Evolutionary conservation across 345 rosid species (phyloP), one percentile per base, ranked within the genome.

Genomic region (Geranium rotundifolium): DNA sequence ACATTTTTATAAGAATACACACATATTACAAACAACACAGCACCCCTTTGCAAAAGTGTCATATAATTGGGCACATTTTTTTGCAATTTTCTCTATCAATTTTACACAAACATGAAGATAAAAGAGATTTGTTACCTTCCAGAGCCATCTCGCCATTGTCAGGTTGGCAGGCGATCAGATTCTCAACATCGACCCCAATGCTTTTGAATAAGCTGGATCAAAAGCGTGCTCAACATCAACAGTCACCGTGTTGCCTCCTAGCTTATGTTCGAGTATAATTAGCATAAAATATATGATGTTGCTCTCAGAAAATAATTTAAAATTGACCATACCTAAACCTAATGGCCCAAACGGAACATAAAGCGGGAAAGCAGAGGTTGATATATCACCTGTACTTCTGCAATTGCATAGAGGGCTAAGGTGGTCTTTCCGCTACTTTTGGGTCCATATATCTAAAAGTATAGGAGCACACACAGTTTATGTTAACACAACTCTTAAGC

Each of bases 191-290:
- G 56, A 87, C 95, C 3, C 96, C 72, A 89, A 56, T 62, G 98
- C 87, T 80, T 86, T 91, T 60, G 98, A 91, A 77, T 91, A 91
- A 23, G 98, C 68, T 54, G 96, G 96, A 79, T 92, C 98, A 80
- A 92, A 92, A 70, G 98, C 98, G 68, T 92, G 98, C 80, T 92
- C 98, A 59, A 96, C 98, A 78, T 89, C 96, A 74, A 92, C 96
- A 75, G 87, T 96, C 96, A 89, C 89, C 15, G 98, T 95, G 71
- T 87, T 87, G 78, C 98, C 96, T 63, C 98, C 98, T 63, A 80
- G 77, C 69, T 80, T 92, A 96, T 92, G n/a, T n/a, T n/a, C n/a
- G n/a, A n/a, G 95, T 74, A 79, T 7, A 61, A 59, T 58, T 18
- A 72, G 19, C 29, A 74, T 29, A 66, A 71, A 73, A 67, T 49